Conservation (phyloP, 495 filamentous ascomycete genomes). For the Aspergillus conjunctus region DNA sequence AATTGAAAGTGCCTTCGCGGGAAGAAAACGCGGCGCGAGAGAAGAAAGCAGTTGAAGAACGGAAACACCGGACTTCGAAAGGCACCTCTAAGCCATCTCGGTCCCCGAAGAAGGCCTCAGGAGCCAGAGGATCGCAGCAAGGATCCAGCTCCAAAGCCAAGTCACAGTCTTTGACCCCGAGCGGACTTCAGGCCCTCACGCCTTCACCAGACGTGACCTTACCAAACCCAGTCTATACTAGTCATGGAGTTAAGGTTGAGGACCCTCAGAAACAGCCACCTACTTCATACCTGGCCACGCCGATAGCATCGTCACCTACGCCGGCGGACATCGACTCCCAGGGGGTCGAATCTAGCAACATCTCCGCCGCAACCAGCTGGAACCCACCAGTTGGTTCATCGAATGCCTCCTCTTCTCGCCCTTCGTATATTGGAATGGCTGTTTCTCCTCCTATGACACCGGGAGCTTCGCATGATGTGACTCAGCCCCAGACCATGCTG, state of each 20-base stretch:
- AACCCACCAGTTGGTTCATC: constrained; percentile 3
- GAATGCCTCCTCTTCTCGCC: constrained; percentile 11
- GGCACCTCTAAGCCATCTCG: constrained; percentile 29
- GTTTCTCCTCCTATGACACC: constrained; percentile 33
- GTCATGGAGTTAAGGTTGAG: not conserved
- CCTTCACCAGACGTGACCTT: not conserved
- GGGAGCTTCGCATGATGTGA: constrained; percentile 11
- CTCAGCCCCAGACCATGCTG: constrained; percentile 23
- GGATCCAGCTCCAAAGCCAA: not conserved
- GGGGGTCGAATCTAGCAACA: not conserved
- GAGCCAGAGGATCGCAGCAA: not conserved
- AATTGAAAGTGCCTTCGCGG: constrained; percentile 69
- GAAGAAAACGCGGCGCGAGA: constrained; percentile 68
- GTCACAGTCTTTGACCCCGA: not conserved
- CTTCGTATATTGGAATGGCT: constrained; percentile 13
- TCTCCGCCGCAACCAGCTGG: not conserved
- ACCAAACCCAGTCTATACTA: not conserved
- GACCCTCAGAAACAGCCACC: not conserved
- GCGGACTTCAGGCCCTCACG: not conserved
- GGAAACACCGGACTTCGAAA: constrained; percentile 23
- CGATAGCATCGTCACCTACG: constrained; percentile 12
- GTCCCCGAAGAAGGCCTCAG: constrained; percentile 25
- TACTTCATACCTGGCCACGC: not conserved
- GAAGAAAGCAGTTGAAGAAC: constrained; percentile 42
- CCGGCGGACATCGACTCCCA: not conserved